Evolutionary conservation across 2,329 filamentous ascomycete species (phyloP), one percentile per base, ranked within the genome.

Genomic region (Leptodontidium sp.): DNA sequence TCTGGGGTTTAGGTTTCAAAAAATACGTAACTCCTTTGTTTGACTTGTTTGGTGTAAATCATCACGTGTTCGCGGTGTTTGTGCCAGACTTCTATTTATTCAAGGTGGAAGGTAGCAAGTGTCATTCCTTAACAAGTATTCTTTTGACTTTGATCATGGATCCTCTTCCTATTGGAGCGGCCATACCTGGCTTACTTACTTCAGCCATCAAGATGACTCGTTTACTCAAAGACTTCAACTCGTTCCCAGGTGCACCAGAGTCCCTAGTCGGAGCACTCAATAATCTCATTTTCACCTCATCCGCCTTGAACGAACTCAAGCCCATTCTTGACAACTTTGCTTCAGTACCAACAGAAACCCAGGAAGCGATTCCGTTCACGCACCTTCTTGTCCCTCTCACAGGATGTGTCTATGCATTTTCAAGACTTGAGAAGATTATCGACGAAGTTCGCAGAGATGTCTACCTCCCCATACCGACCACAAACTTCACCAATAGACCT

Each of bases 1-100:
- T 55, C 11, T 64, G 55, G 55, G 35, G n/a, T 40, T 32, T 24
- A 35, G 35, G n/a, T 58, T 40, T 12, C 17, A 38, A 58, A 53
- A 58, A 40, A 58, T 21, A 57, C 21, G 21, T 17, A 17, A n/a
- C 14, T 3, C 17, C 32, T n/a, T 15, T 35, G 29, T 55, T 58
- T 57, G 29, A 40, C 32, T 3, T 24, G 35, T 58, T 24, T 58
- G 12, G 6, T 58, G 32, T 26, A 32, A 38, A 21, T 6, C 9
- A 17, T 58, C 32, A 40, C 55, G 55, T 58, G 55, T 24, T 32
- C 12, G 14, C n/a, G 55, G 32, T 58, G 40, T 21, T 21, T 21
- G 14, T n/a, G 9, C 8, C n/a, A 40, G 55, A 32, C 35, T 58
- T n/a, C 35, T 58, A 58, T 4, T 38, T 43, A 24, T 58, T 40